Evolutionary conservation across 2,329 filamentous ascomycete species (phyloP).

Genomic region (Verticillium klebahnii): DNA sequence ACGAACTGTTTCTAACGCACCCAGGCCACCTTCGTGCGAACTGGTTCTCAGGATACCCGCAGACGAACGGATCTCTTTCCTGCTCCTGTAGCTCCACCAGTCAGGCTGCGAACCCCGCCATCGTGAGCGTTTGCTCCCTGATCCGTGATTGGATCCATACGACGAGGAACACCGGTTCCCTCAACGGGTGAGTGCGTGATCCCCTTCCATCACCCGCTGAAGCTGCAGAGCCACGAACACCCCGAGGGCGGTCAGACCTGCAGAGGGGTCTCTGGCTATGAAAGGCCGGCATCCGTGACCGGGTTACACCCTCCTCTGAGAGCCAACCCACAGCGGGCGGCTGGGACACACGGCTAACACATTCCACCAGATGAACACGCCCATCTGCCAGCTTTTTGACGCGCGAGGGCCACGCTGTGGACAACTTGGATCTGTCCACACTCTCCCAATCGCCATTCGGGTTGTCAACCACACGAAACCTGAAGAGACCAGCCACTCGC

Average conservation of each 20-base stretch:
- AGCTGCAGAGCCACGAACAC: slow-evolving; percentile 9
- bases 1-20: slow-evolving; percentile 11
- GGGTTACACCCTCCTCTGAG: no score
- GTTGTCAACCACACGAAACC: slow-evolving; percentile 7
- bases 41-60: slow-evolving; percentile 8
- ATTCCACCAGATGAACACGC: no score
- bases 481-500: slow-evolving; percentile 9
- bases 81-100: slow-evolving; percentile 5
- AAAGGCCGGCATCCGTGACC: not conserved
- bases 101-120: slow-evolving; percentile 6
- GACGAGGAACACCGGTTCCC: slow-evolving; percentile 2
- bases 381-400: not conserved
- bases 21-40: slow-evolving; percentile 8
- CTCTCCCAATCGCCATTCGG: not conserved
- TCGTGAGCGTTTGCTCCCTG: slow-evolving; percentile 8
- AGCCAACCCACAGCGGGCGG: no score
- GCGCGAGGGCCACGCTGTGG: not conserved
- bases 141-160: slow-evolving; percentile 9
- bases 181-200: slow-evolving; percentile 14
- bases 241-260: not conserved
- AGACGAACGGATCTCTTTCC: slow-evolving; percentile 5
- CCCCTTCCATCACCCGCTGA: slow-evolving; percentile 6
- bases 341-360: not conserved
- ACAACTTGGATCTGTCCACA: slow-evolving; percentile 8
- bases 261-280: not conserved